Conservation (phyloP, 2,329 filamentous ascomycete species). For the Fusarium pseudoanthophilum region DNA sequence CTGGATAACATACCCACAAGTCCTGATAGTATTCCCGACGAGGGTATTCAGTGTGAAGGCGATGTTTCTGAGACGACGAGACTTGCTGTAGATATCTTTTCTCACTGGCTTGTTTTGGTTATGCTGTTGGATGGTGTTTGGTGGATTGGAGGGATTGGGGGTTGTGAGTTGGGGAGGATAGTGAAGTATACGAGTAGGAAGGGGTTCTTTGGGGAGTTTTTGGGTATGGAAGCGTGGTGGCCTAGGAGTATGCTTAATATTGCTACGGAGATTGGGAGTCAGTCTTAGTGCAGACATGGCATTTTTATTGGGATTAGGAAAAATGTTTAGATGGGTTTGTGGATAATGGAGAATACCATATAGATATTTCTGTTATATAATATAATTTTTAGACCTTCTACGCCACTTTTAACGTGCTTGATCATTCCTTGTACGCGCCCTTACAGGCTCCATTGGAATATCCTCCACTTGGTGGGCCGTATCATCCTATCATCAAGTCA, state of each 20-base stretch:
- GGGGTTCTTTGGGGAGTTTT: slow-evolving; percentile 12
- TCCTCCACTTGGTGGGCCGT: not conserved
- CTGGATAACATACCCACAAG: slow-evolving; percentile 35
- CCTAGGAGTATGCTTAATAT: slow-evolving; percentile 49
- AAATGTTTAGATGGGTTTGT: rapidly evolving
- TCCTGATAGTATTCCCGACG: not conserved
- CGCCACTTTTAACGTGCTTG: not conserved
- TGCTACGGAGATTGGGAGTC: slow-evolving; percentile 12
- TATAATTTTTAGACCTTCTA: not conserved
- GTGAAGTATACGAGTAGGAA: slow-evolving; percentile 29
- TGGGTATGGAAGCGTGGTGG: slow-evolving; percentile 46
- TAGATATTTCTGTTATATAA: not conserved
- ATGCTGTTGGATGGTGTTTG: slow-evolving; percentile 53
- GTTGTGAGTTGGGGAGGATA: slow-evolving; percentile 49
- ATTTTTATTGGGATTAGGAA: not conserved
- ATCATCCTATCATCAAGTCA: not conserved
- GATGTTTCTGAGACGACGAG: slow-evolving; percentile 19
- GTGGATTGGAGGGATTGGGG: slow-evolving; percentile 53
- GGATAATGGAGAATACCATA: not conserved
- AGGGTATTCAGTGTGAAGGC: not conserved
- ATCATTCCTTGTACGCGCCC: not conserved
- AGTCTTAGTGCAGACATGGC: not conserved
- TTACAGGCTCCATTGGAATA: not conserved
- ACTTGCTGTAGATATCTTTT: slow-evolving; percentile 52
- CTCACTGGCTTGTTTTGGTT: slow-evolving; percentile 53